Evolutionary conservation across 805 yeast genomes (phyloP).

Genomic region (Saccharomycopsis sp.): DNA sequence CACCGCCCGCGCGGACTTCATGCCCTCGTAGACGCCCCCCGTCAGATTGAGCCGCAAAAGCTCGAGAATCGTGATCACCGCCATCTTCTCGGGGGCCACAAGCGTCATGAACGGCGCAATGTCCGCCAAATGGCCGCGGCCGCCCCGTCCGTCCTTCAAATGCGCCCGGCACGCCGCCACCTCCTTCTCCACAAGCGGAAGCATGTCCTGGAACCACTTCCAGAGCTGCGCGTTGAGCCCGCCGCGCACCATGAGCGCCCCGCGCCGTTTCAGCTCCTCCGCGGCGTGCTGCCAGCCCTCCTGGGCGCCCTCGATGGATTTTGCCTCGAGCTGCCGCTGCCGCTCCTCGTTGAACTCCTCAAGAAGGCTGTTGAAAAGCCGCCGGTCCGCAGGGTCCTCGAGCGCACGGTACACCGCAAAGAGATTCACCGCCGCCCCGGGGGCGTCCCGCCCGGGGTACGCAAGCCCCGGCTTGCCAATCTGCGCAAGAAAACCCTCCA

Average conservation of each 20-base stretch:
- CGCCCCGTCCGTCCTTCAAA: too few species aligned
- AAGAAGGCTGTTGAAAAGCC: slow-evolving; percentile 56
- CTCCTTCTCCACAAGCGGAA: slow-evolving; percentile 61
- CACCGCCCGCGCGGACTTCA: slow-evolving; percentile 78
- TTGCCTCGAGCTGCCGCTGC: slow-evolving; percentile 67
- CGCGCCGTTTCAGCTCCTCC: slow-evolving; percentile 57
- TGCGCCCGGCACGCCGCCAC: slow-evolving; percentile 16
- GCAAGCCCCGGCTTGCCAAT: slow-evolving; percentile 12
- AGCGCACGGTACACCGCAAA: slow-evolving; percentile 57
- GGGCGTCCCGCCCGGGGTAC: slow-evolving; percentile 20
- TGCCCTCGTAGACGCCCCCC: slow-evolving; percentile 71
- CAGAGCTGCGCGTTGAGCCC: slow-evolving; percentile 68
- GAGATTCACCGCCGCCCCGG: slow-evolving; percentile 41
- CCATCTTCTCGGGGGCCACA: slow-evolving; percentile 73
- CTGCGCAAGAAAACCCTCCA: slow-evolving; percentile 9
- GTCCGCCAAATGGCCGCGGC: slow-evolving; percentile 41
- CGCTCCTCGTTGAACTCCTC: slow-evolving; percentile 69
- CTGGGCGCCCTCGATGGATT: slow-evolving; percentile 78
- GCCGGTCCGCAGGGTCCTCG: slow-evolving; percentile 39
- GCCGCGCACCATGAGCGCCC: slow-evolving; percentile 43
- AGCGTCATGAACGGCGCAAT: slow-evolving; percentile 74
- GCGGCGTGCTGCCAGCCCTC: slow-evolving; percentile 84
- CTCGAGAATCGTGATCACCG: slow-evolving; percentile 81
- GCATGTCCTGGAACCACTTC: slow-evolving; percentile 74
- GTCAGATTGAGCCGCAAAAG: slow-evolving; percentile 66